Evolutionary conservation across 2,329 filamentous ascomycete genomes (phyloP), one percentile per base, ranked within the genome.

Genomic region (Neodidymelliopsis sp.): DNA sequence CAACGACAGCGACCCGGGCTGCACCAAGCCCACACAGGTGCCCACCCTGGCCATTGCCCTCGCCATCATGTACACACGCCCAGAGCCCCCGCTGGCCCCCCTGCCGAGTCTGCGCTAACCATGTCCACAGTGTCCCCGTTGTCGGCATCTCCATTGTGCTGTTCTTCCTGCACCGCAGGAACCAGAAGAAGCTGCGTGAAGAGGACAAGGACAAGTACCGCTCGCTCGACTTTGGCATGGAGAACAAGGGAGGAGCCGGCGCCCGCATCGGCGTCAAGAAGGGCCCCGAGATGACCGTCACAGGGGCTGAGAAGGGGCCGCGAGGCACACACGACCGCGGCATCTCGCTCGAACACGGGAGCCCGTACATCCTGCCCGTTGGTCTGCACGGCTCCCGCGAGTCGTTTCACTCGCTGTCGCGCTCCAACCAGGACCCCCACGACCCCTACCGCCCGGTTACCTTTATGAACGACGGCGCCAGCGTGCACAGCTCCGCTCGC

Each of bases 151-250:
- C 88, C 1, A 68, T 84, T 36, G 82, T 91, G 1, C 77, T 97
- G 28, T 66, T 92, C 57, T 87, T 86, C 66, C 81, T 99, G 25
- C 92, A 97, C 69, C 84, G 90, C 41, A 83, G 90, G 70, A 88
- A 91, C 64, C 75, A 89, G 28, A 84, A 82, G 69, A 91, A 85
- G 64, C 80, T 91, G 56, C 79, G 80, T 45, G 76, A 80, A 49
- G 94, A 99, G 75, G 94, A 99, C 75, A 85, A 88, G 55, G 92
- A 97, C 72, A 90, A 90, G 60, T 90, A 95, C 74, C 92, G 88
- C 67, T 94, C 91, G 0, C 81, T 97, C 67, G 94, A 99, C 72
- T 99, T 97, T 69, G 94, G 94, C 25, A 75, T 97, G 67, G 90
- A 88, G 47, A 72, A 77, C 23, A 72, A 77, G 6, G 40, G 47